Conservation (phyloP, 2,329 filamentous ascomycete species). For the Aspergillus sp. region DNA sequence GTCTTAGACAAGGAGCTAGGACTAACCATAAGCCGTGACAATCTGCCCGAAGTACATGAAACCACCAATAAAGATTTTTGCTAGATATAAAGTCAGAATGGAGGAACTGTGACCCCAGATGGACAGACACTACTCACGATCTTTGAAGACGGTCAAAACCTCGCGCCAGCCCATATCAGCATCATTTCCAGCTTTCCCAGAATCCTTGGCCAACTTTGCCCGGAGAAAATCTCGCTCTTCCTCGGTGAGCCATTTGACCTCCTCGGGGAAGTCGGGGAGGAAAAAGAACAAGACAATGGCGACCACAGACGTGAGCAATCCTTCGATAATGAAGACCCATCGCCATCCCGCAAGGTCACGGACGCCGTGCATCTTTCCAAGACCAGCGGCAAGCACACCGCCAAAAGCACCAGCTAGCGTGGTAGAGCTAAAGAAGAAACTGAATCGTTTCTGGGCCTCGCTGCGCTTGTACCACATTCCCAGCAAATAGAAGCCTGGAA, state of each 20-base stretch:
- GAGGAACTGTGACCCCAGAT: slow-evolving; percentile 4
- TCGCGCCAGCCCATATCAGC: slow-evolving; percentile 60
- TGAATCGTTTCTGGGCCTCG: slow-evolving; percentile 89
- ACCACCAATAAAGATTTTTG: slow-evolving; percentile 69
- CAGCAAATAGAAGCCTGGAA: slow-evolving; percentile 59
- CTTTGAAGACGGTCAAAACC: slow-evolving; percentile 65
- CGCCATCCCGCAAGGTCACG: slow-evolving; percentile 58
- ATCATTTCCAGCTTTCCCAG: slow-evolving; percentile 66
- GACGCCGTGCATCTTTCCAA: slow-evolving; percentile 57
- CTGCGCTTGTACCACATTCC: slow-evolving; percentile 80
- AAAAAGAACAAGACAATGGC: slow-evolving; percentile 62
- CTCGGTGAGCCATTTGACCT: slow-evolving; percentile 69
- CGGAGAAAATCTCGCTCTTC: slow-evolving; percentile 68
- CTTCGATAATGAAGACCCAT: slow-evolving; percentile 62
- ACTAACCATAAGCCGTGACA: slow-evolving; percentile 67
- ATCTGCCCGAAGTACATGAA: slow-evolving; percentile 82
- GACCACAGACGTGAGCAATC: slow-evolving; percentile 61
- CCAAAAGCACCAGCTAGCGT: slow-evolving; percentile 64
- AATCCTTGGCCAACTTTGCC: slow-evolving; percentile 66
- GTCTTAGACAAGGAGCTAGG: not conserved
- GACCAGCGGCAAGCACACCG: slow-evolving; percentile 59
- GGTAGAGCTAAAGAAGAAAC: slow-evolving; percentile 83
- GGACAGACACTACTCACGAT: slow-evolving; percentile 47
- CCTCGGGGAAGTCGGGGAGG: slow-evolving; percentile 73
- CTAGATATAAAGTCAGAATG: slow-evolving; percentile 23